Base-by-base conservation (phyloP, 2,329 filamentous ascomycete genomes). In the Magnaporthiopsis incrustans region DNA sequence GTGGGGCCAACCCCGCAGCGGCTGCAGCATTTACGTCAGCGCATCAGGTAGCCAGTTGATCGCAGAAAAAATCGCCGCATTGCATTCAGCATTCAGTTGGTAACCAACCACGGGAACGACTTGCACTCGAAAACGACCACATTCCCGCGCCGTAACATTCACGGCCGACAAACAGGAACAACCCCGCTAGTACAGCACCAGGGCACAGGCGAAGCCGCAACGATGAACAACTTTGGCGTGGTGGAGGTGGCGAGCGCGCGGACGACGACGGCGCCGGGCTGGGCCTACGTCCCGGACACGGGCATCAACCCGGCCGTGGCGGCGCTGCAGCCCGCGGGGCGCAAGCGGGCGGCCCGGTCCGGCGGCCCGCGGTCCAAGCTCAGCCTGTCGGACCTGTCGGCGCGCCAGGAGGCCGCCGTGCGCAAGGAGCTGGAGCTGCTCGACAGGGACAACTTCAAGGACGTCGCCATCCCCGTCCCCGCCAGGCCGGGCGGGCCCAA, bases 271-370 rank as follows among this genome's bases (percentile, higher is more conserved):
- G 90, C 91, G 1, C 92, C 94, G 1, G 94, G 94, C 71, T 98
- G 92, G 89, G 92, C 92, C 15, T 97, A 97, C 74, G 91, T 97
- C 1, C 88, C 92, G 35, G 91, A 97, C 72, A 87, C 84, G 73
- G 83, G 75, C 57, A 81, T 84, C 64, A 82, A 85, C 64, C 81
- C 84, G 12, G 82, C 83, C 68, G 74, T 78, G 62, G 73, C 80
- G 63, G 81, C 81, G 66, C 76, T 79, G 67, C 77, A 75, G 66
- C 81, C 78, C 65, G 76, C 78, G 68, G 84, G 82, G 80, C 84
- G 89, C 67, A 96, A 96, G 77, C 89, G 92, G 71, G 84, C 85
- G 26, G 83, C 89, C 67, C 79, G 77, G 61, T 56, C 60, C 5
- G 60, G 60, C n/a, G 44, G 44, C 3, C 44, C 44, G 4, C 44